Percentiles rank a stretch among this genome's conserved stretches.
These are phyloP conservation scores for Protomyces lactucae-debilis DNA, from an alignment of 1,139 yeast genomes.

Conservation along the genomic window DNA sequence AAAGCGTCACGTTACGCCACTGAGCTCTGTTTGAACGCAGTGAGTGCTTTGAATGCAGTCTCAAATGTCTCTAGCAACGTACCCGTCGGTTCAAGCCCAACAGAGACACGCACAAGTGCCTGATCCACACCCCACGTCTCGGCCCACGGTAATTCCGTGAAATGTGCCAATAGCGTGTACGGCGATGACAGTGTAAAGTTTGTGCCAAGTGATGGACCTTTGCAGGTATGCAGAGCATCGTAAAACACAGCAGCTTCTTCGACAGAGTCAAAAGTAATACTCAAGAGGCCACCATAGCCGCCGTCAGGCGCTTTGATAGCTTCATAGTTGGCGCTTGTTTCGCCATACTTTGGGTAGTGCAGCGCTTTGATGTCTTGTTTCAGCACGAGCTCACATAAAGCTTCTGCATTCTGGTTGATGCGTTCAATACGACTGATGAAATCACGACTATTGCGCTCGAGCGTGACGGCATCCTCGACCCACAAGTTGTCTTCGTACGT, in stretches of 20 bases:
- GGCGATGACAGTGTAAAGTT: slow-evolving; percentile 91
- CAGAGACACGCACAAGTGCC: slow-evolving; percentile 72
- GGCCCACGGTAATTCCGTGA: slow-evolving; percentile 74
- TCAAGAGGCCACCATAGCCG: slow-evolving; percentile 89
- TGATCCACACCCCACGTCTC: slow-evolving; percentile 81
- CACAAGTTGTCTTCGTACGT: slow-evolving; percentile 74
- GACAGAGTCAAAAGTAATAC: slow-evolving; percentile 66
- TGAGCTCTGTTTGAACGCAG: background rate
- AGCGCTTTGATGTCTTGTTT: slow-evolving; percentile 50
- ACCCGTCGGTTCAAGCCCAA: slow-evolving; percentile 50
- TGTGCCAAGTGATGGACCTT: slow-evolving; percentile 93
- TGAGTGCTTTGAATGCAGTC: slow-evolving; percentile 13
- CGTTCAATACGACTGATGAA: slow-evolving; percentile 63
- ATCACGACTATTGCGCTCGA: slow-evolving; percentile 91
- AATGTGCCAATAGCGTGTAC: slow-evolving; percentile 85
- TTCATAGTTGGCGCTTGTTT: slow-evolving; percentile 63
- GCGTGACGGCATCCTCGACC: slow-evolving; percentile 89
- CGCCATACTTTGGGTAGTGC: slow-evolving; percentile 62
- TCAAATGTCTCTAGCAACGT: slow-evolving; percentile 5
- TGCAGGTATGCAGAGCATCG: slow-evolving; percentile 67
- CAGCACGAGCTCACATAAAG: slow-evolving; percentile 45
- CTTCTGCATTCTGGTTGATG: slow-evolving; percentile 63
- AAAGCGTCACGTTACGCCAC: no score
- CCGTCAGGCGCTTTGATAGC: slow-evolving; percentile 61
- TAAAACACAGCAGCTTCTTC: slow-evolving; percentile 67